Base-by-base conservation (phyloP, 2,329 filamentous ascomycete species). In the Monilinia aucupariae region DNA sequence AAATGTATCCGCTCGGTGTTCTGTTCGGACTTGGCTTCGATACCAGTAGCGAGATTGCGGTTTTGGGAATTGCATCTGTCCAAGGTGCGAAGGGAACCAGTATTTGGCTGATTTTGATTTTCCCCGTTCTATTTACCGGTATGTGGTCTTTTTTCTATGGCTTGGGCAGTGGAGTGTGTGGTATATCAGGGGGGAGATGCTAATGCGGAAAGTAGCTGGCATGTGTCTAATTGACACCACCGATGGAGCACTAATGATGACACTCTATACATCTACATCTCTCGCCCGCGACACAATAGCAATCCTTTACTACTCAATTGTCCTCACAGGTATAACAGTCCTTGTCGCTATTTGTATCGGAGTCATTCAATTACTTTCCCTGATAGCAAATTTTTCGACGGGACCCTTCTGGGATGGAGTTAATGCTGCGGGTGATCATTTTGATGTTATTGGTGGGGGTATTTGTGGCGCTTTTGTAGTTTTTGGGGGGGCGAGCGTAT, bases 171-270 rank as follows among this genome's bases (percentile, higher is more conserved):
- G 13, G 5, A 2, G 39, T 10, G 32, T 13, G 5, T 6, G 13
- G 12, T 10, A 9, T n/a, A 4, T 17, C 0, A 37, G 13, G 25
- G 9, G 10, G 7, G 37, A 25, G 3, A 22, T 20, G 25, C 48
- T 48, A 41, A 49, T 13, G 32, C 13, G 1, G 8, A 27, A n/a
- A 61, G 15, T 55, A 88, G 91, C 89, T 0, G 94, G 91, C 64
- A 97, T 99, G 94, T 97, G 92, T 74, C 81, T 97, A 27, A 80
- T 97, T 7, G 94, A 97, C 75, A 97, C 92, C 0, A 89, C 87
- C 0, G 94, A 97, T 70, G 93, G 93, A 30, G 93, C 93, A 1
- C 81, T 97, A 25, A 97, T 97, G 92, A 92, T 96, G 85, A 87
- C 89, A 0, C 80, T 97, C 1, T 97, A 99, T 76, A 92, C 92